A percentile compares a stretch with the other conserved stretches of the same genome.
phyloP scores from a whole-genome alignment of 257 asterid genomes.

The Gentiana macrophylla region DNA sequence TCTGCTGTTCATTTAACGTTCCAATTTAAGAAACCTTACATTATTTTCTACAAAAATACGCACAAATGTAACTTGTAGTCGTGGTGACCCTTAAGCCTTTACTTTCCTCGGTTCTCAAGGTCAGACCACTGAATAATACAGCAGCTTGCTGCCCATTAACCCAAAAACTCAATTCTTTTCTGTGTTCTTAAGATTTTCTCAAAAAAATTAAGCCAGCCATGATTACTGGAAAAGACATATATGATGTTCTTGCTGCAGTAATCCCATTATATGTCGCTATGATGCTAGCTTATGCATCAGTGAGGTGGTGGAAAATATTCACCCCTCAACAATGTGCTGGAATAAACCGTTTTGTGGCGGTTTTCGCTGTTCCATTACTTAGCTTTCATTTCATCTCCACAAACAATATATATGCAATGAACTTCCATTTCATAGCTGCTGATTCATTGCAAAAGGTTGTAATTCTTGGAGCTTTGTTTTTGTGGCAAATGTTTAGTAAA shows the following conservation, averaged over 20 bases:
- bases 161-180: neutral
- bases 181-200: no score
- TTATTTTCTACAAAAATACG: no score
- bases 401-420: conserved; percentile 69
- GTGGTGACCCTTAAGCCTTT: no score
- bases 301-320: conserved; percentile 88
- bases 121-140: neutral
- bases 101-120: neutral
- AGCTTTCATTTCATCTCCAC: conserved; percentile 87
- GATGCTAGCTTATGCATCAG: conserved; percentile 82
- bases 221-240: conserved; percentile 77
- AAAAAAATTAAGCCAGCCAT: conserved; percentile 9
- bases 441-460: conserved; percentile 76
- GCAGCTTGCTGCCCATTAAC: neutral
- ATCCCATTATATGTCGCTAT: conserved; percentile 77
- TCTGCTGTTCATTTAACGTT: neutral
- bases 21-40: no score
- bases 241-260: conserved; percentile 76
- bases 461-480: conserved; percentile 46
- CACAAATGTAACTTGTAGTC: no score
- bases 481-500: conserved; percentile 54
- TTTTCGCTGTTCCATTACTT: conserved; percentile 80
- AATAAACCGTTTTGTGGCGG: conserved; percentile 86
- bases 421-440: conserved; percentile 79
- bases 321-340: conserved; percentile 94